Conservation (phyloP, 768 basidiomycete genomes). For the Tulasnella sp. region DNA sequence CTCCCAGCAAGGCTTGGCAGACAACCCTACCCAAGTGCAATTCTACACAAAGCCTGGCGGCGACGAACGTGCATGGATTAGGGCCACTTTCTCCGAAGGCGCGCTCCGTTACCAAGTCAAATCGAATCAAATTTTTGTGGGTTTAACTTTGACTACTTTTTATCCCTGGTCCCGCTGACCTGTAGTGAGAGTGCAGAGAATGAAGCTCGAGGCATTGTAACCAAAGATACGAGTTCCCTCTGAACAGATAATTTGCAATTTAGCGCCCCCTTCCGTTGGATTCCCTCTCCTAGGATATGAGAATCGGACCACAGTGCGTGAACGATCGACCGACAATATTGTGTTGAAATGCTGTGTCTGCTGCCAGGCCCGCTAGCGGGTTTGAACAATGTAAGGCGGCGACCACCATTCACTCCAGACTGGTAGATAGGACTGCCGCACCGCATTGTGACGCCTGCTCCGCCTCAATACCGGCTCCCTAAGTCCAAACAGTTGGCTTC, state of each 20-base stretch:
- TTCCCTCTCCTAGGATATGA: background rate
- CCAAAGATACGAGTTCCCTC: background rate
- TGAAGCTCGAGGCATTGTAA: background rate
- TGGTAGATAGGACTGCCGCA: background rate
- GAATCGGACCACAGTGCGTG: background rate
- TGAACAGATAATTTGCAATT: background rate
- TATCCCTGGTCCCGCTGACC: background rate
- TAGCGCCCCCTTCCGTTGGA: background rate
- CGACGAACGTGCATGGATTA: background rate
- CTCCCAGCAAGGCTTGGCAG: background rate
- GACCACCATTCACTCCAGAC: background rate
- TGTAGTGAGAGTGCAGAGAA: background rate
- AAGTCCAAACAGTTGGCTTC: background rate
- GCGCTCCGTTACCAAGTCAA: background rate
- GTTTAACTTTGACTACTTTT: background rate
- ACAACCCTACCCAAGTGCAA: background rate
- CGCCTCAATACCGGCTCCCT: background rate
- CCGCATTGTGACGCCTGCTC: background rate
- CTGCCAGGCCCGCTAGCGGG: background rate
- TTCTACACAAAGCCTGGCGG: background rate
- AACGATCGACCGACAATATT: background rate
- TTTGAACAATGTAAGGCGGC: background rate
- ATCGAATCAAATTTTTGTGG: background rate
- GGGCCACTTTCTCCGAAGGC: background rate
- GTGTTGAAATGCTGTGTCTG: background rate